phyloP scores from a whole-genome alignment of 2,329 filamentous ascomycete genomes.

The Scedosporium minutisporum region DNA sequence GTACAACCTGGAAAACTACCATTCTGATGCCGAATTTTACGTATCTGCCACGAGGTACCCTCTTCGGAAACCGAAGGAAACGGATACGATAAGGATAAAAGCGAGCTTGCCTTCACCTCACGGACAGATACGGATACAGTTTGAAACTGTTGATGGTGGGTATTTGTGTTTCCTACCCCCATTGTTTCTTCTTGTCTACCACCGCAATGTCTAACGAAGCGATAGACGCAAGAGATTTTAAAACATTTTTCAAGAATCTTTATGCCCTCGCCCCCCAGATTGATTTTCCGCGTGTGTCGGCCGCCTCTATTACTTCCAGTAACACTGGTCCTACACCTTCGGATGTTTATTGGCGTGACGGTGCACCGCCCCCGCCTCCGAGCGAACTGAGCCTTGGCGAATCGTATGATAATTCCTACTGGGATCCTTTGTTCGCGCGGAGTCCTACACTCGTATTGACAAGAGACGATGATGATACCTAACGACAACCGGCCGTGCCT shows the following conservation, averaged over 20 bases:
- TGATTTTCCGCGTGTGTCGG: not conserved
- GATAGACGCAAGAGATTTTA: not conserved
- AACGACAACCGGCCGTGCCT: no score
- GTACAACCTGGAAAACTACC: not conserved
- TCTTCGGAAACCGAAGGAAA: not conserved
- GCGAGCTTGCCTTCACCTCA: not conserved
- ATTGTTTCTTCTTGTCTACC: not conserved
- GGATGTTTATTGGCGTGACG: not conserved
- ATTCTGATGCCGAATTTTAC: not conserved
- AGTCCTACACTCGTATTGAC: not conserved
- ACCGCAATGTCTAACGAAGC: not conserved
- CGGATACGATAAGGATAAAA: not conserved
- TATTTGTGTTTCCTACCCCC: not conserved
- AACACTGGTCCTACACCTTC: not conserved
- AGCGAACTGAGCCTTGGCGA: not conserved
- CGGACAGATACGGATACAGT: not conserved
- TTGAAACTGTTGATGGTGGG: not conserved
- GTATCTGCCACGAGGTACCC: not conserved
- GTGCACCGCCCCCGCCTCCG: not conserved
- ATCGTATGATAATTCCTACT: not conserved
- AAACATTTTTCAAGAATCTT: not conserved
- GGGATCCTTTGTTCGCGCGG: not conserved
- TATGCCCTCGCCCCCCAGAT: not conserved
- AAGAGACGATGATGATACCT: not conserved
- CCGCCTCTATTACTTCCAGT: not conserved